Percentiles rank a stretch among this genome's conserved stretches.
Evolutionary conservation across 176 grass and related monocot species (phyloP).

Genomic region (Oryza punctata): DNA sequence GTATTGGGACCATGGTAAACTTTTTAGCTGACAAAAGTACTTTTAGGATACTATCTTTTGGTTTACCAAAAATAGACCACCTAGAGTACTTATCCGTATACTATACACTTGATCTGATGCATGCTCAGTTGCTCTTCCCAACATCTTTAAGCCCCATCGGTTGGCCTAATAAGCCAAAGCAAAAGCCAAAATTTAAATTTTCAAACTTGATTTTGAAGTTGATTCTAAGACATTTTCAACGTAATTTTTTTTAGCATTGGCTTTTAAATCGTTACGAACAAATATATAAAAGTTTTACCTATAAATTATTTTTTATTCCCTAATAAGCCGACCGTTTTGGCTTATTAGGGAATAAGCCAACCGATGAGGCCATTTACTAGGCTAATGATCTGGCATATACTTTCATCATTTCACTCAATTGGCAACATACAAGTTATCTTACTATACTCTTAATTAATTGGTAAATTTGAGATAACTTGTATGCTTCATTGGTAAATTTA

Average conservation of each 20-base stretch:
- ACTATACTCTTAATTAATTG: background rate
- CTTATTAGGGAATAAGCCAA: too few relatives aligned
- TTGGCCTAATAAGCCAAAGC: too few relatives aligned
- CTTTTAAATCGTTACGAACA: too few relatives aligned
- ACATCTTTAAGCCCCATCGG: background rate
- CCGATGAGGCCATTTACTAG: background rate
- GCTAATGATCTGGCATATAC: background rate
- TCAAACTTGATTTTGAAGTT: too few relatives aligned
- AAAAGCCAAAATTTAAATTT: too few relatives aligned
- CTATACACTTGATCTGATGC: background rate
- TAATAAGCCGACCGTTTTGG: too few relatives aligned
- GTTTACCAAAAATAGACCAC: background rate
- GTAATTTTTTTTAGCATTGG: too few relatives aligned
- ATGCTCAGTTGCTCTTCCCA: background rate
- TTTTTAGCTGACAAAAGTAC: background rate
- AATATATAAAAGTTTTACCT: too few relatives aligned
- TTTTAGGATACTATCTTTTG: slow-evolving; percentile 9
- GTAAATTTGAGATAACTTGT: slow-evolving; percentile 14
- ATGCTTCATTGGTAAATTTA: slow-evolving; percentile 20
- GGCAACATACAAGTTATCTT: background rate
- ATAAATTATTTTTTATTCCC: too few relatives aligned
- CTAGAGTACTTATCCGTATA: background rate
- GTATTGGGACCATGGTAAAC: background rate
- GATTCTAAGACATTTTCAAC: too few relatives aligned
- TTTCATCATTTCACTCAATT: slow-evolving; percentile 10